phyloP scores from a whole-genome alignment of 148 eudicot genomes.

The Vaccinium darrowii region DNA sequence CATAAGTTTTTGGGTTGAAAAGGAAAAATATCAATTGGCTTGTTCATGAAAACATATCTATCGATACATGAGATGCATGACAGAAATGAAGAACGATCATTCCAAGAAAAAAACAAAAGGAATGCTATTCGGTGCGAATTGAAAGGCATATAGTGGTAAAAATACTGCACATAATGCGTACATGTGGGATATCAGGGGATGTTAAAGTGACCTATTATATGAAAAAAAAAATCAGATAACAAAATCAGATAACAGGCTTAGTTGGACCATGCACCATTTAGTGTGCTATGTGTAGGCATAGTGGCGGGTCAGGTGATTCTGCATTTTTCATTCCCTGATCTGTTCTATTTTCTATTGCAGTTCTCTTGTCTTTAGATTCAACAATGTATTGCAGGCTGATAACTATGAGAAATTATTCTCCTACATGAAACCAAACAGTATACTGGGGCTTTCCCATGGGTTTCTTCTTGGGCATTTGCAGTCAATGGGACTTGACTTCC shows the following conservation, averaged over 20 bases:
- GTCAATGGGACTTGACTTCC: conserved; percentile 81
- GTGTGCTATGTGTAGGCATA: neutral
- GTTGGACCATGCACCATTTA: neutral
- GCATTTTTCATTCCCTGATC: neutral
- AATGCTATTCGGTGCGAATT: neutral
- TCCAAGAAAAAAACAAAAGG: neutral
- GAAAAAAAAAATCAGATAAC: neutral
- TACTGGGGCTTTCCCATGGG: conserved; percentile 98
- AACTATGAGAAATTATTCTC: conserved; percentile 80
- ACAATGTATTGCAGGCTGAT: conserved; percentile 68
- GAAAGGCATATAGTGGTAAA: neutral
- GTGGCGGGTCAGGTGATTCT: neutral
- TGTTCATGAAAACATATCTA: too few species aligned
- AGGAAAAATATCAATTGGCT: neutral
- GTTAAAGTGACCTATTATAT: neutral
- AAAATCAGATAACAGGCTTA: neutral
- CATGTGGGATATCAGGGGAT: neutral
- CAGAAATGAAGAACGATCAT: neutral
- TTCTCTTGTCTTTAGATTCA: conserved; percentile 10
- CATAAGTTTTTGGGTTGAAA: neutral
- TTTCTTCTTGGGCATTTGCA: conserved; percentile 97
- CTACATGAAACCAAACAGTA: conserved; percentile 95
- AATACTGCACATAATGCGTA: neutral
- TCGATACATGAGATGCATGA: neutral
- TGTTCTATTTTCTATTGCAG: neutral